These are phyloP conservation scores for Cordyceps cicadae DNA, from an alignment of 2,329 filamentous ascomycete genomes.

Conservation along the genomic window DNA sequence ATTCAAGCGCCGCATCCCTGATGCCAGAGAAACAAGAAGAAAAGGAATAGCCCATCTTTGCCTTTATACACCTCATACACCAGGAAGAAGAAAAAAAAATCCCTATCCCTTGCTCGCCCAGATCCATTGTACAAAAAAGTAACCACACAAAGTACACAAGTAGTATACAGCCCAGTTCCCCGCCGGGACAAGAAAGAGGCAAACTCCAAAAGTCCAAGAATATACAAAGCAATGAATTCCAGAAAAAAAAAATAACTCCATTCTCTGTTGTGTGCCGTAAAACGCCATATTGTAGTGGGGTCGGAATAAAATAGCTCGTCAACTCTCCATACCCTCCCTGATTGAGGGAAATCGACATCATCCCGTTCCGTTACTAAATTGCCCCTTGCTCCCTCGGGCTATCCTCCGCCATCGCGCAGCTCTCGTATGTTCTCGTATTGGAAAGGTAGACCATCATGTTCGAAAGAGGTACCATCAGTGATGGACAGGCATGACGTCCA, in stretches of 20 bases:
- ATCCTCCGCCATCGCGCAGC: neutral
- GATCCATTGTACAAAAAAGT: conserved; percentile 5
- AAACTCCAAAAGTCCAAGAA: neutral
- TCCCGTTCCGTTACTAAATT: neutral
- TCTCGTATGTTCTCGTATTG: neutral
- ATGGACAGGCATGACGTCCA: conserved; percentile 75
- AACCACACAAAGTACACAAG: neutral
- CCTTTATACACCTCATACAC: conserved; percentile 9
- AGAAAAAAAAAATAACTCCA: neutral
- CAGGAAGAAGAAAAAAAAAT: neutral
- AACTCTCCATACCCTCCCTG: neutral
- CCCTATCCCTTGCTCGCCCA: neutral
- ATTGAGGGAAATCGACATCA: neutral
- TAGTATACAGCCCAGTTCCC: conserved; percentile 1
- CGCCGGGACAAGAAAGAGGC: neutral
- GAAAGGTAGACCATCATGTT: neutral
- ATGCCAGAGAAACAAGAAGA: neutral
- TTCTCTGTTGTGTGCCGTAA: conserved; percentile 1
- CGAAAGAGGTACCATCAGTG: conserved; percentile 22
- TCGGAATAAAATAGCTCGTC: neutral
- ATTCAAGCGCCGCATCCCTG: conserved; percentile 5
- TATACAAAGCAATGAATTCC: conserved; percentile 3
- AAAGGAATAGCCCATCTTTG: neutral
- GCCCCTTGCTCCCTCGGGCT: neutral
- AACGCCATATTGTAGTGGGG: conserved; percentile 7